Evolutionary conservation across 352 stramenopile genomes (phyloP).

Genomic region (Phytophthora rubi): DNA sequence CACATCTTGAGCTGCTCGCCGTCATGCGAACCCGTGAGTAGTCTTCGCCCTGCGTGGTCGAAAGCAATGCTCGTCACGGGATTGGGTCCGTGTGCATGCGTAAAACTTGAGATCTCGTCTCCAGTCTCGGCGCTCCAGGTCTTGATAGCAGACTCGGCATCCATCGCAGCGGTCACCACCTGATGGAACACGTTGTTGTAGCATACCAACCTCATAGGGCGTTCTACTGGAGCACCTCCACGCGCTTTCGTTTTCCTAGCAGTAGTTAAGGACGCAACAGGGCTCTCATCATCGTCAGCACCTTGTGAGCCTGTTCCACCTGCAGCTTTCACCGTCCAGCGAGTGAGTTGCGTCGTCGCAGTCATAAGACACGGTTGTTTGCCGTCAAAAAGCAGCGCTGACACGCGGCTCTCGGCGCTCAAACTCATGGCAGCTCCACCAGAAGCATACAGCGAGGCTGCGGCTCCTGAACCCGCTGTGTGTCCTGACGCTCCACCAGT

Average conservation of each 20-base stretch:
- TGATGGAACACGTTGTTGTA: constrained; percentile 90
- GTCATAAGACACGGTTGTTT: constrained; percentile 75
- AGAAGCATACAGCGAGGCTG: constrained; percentile 41
- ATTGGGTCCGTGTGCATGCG: constrained; percentile 64
- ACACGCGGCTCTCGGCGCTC: constrained; percentile 68
- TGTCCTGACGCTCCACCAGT: constrained; percentile 12
- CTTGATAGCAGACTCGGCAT: constrained; percentile 75
- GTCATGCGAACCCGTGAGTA: constrained; percentile 85
- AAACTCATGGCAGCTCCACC: constrained; percentile 34
- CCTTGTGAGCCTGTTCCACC: constrained; percentile 49
- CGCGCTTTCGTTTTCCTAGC: constrained; percentile 20
- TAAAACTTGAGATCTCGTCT: constrained; percentile 85
- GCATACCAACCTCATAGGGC: constrained; percentile 57
- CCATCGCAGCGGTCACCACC: constrained; percentile 81
- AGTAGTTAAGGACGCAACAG: constrained; percentile 3
- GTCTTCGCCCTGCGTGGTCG: constrained; percentile 72
- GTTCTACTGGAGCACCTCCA: constrained; percentile 13
- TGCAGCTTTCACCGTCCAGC: constrained; percentile 66
- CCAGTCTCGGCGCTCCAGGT: constrained; percentile 88
- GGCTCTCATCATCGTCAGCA: constrained; percentile 48
- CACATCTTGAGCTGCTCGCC: constrained; percentile 86
- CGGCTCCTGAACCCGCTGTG: constrained; percentile 2
- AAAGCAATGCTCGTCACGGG: constrained; percentile 87
- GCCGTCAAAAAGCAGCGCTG: constrained; percentile 65
- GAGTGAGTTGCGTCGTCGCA: constrained; percentile 71